Conservation (phyloP, 2,329 filamentous ascomycete genomes). For the Phaeophleospora eucalypticola region DNA sequence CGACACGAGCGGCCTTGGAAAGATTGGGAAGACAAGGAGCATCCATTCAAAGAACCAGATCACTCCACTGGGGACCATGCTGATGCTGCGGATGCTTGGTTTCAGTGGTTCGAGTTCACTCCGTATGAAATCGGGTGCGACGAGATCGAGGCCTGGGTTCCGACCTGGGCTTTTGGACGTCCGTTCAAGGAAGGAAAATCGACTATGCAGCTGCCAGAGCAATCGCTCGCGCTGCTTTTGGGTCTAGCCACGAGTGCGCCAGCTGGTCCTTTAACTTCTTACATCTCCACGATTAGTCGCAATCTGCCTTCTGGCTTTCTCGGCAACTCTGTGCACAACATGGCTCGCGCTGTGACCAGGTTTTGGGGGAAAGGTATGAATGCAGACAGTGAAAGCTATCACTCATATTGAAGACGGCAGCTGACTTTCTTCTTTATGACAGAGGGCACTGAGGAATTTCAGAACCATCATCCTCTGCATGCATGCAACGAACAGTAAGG, state of each 20-base stretch:
- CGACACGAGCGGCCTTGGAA: slow-evolving; percentile 30
- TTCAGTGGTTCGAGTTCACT: slow-evolving; percentile 36
- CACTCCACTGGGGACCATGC: slow-evolving; percentile 25
- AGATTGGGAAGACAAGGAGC: slow-evolving; percentile 27
- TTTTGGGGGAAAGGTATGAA: slow-evolving; percentile 35
- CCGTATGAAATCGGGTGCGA: slow-evolving; percentile 36
- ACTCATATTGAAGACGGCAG: too few species aligned
- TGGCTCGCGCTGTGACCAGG: slow-evolving; percentile 25
- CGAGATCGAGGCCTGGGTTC: slow-evolving; percentile 34
- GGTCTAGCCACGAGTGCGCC: slow-evolving; percentile 33
- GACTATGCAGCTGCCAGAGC: slow-evolving; percentile 32
- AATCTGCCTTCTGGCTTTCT: slow-evolving; percentile 31
- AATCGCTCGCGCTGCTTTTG: slow-evolving; percentile 32
- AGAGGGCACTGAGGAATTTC: slow-evolving; percentile 33
- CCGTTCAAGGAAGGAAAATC: slow-evolving; percentile 32
- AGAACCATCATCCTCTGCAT: slow-evolving; percentile 34
- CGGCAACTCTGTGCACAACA: slow-evolving; percentile 27
- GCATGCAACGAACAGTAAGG: slow-evolving; percentile 29
- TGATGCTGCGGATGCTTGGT: slow-evolving; percentile 34
- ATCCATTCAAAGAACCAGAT: slow-evolving; percentile 28
- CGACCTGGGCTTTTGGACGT: slow-evolving; percentile 36
- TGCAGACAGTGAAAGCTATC: too few species aligned
- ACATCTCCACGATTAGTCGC: slow-evolving; percentile 32
- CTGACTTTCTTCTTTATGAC: too few species aligned
- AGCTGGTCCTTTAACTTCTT: slow-evolving; percentile 32